Conservation (phyloP, 148 eudicot species). For the Camellia sinensis region DNA sequence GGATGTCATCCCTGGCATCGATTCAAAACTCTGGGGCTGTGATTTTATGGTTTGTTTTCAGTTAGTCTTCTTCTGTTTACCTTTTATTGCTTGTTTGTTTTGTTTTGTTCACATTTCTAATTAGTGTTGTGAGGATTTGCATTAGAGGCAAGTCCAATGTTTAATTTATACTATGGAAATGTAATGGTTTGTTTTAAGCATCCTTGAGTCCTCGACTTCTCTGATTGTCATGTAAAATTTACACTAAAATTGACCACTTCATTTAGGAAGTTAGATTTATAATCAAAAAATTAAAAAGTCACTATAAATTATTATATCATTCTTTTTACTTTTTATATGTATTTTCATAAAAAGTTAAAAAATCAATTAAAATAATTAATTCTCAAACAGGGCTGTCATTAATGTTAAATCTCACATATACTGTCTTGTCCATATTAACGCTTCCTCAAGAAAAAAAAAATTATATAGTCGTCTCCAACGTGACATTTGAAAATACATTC, state of each 20-base stretch:
- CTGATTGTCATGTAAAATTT: not conserved
- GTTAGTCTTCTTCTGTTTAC: conserved; percentile 17
- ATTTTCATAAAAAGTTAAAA: too few relatives aligned
- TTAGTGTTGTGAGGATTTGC: not conserved
- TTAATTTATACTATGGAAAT: not conserved
- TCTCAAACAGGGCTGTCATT: too few relatives aligned
- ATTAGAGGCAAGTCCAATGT: not conserved
- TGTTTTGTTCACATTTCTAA: conserved; percentile 12
- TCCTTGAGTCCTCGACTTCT: not conserved
- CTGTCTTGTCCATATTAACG: too few relatives aligned
- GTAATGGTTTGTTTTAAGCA: not conserved
- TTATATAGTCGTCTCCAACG: too few relatives aligned
- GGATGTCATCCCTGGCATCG: not conserved
- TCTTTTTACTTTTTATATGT: too few relatives aligned
- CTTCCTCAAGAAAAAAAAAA: too few relatives aligned
- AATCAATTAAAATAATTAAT: too few relatives aligned
- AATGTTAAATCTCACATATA: too few relatives aligned
- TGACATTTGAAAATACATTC: too few relatives aligned
- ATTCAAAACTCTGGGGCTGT: not conserved
- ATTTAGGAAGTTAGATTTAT: too few relatives aligned
- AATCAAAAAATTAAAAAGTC: too few relatives aligned
- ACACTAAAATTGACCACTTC: not conserved
- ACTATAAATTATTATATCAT: too few relatives aligned
- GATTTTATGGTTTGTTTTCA: conserved; percentile 5
- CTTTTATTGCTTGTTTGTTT: conserved; percentile 17